Evolutionary conservation across 768 basidiomycete genomes (phyloP).

Genomic region (Leccinum broughii): DNA sequence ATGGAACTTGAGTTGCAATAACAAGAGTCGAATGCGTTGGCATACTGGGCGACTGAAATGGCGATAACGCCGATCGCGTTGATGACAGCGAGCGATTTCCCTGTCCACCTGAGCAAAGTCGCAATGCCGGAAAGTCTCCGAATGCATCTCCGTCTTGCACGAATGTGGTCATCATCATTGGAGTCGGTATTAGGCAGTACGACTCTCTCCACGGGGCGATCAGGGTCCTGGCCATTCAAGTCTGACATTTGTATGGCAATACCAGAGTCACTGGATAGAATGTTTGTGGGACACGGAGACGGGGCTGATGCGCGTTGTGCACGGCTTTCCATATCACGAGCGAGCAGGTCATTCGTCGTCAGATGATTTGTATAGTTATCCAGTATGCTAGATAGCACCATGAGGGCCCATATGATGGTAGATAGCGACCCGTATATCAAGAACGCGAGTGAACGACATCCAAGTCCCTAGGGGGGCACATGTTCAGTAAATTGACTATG

Average conservation of each 20-base stretch:
- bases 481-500: neutral
- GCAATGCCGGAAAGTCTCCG: constrained; percentile 2
- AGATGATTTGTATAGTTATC: neutral
- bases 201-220: neutral
- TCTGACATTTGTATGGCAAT: neutral
- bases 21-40: constrained; percentile 27
- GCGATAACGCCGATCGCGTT: constrained; percentile 29
- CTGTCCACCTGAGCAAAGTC: constrained; percentile 25
- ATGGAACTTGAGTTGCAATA: constrained; percentile 32
- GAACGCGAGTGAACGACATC: constrained; percentile 29
- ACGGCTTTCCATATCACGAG: neutral
- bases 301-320: neutral
- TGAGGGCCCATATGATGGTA: constrained; percentile 27
- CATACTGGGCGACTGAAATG: constrained; percentile 33
- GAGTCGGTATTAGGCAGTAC: neutral
- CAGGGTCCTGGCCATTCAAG: neutral
- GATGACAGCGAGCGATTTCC: constrained; percentile 28
- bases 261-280: neutral
- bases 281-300: neutral
- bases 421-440: constrained; percentile 9
- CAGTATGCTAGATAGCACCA: constrained; percentile 27
- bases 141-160: neutral
- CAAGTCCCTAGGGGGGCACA: constrained; percentile 17
- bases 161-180: neutral
- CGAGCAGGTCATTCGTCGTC: neutral